phyloP scores from a whole-genome alignment of 805 yeast species.

The Lachancea meyersii region DNA sequence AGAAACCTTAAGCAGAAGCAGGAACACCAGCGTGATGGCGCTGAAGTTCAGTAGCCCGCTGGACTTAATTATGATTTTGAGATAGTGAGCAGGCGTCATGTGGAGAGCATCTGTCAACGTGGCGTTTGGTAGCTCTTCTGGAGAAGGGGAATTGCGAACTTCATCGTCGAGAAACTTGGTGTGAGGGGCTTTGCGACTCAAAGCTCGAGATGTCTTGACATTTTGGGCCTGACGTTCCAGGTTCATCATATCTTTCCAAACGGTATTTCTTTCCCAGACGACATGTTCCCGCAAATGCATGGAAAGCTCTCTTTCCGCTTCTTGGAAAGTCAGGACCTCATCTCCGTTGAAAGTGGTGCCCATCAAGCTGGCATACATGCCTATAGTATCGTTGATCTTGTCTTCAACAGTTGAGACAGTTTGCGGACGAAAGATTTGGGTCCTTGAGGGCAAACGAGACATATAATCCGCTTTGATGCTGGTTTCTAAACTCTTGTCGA shows the following conservation, averaged over 20 bases:
- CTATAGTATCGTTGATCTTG: slow-evolving; percentile 47
- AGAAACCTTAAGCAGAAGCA: slow-evolving; percentile 39
- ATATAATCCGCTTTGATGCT: slow-evolving; percentile 55
- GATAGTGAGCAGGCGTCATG: slow-evolving; percentile 13
- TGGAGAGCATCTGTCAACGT: slow-evolving; percentile 18
- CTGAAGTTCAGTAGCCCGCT: slow-evolving; percentile 38
- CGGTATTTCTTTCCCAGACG: slow-evolving; percentile 96
- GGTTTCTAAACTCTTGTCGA: slow-evolving; percentile 73
- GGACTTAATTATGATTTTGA: slow-evolving; percentile 27
- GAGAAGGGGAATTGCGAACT: slow-evolving; percentile 18
- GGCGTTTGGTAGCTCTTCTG: slow-evolving; percentile 10
- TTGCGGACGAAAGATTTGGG: slow-evolving; percentile 49
- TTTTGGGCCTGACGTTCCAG: slow-evolving; percentile 82
- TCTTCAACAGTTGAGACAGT: slow-evolving; percentile 45
- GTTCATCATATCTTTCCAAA: slow-evolving; percentile 95
- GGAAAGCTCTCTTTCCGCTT: slow-evolving; percentile 45
- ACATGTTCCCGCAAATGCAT: slow-evolving; percentile 78
- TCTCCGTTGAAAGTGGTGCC: slow-evolving; percentile 31
- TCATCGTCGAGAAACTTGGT: slow-evolving; percentile 26
- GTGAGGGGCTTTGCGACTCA: slow-evolving; percentile 10
- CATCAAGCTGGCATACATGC: slow-evolving; percentile 48
- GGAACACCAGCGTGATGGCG: slow-evolving; percentile 44
- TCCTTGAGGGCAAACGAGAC: slow-evolving; percentile 38
- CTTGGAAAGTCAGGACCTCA: slow-evolving; percentile 22
- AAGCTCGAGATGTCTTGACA: slow-evolving; percentile 40